Base-by-base conservation (phyloP, 768 basidiomycete genomes). In the Imleria badia region DNA sequence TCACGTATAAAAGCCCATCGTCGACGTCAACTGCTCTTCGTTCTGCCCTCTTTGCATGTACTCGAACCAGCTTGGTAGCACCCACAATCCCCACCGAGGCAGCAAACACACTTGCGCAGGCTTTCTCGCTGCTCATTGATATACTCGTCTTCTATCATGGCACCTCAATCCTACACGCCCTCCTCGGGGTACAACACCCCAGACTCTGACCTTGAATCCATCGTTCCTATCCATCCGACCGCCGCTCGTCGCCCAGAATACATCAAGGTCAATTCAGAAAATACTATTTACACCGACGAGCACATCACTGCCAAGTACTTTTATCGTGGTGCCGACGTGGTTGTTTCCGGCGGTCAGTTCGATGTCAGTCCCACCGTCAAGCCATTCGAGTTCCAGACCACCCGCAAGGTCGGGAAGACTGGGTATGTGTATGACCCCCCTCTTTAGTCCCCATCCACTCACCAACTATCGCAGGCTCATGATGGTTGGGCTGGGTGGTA, bases 401-500 rank as follows among this genome's bases (percentile, higher is more conserved):
- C 82, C 69, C 80, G 90, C 66, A 82, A 83, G 63, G 91, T 96
- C 56, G 79, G 86, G 62, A 94, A 88, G 79, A 96, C 94, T 68
- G 97, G 96, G 94, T 96, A 69, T 58, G 89, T 80, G 29, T 10
- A 54, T 54, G 12, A 52, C 39, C 12, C 48, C 30, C 34, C 42
- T 64, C 57, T 23, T 14, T 52, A 29, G 31, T 33, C 36, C 49
- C 41, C 55, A 34, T 46, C 31, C 3, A 35, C 59, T 54, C 3
- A 53, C 19, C 3, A 13, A 4, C 45, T 6, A 15, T 53, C 4
- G 0, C 34, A 98, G 96, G 51, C 81, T 99, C 60, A 89, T 99
- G 90, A 89, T 99, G 83, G 87, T 98, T 63, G 97, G 97, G 55
- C 75, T 94, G 54, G 96, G 96, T 54, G 96, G 97, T 48, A 99